Conservation (phyloP, 768 basidiomycete genomes). For the Dendrothele bispora region DNA sequence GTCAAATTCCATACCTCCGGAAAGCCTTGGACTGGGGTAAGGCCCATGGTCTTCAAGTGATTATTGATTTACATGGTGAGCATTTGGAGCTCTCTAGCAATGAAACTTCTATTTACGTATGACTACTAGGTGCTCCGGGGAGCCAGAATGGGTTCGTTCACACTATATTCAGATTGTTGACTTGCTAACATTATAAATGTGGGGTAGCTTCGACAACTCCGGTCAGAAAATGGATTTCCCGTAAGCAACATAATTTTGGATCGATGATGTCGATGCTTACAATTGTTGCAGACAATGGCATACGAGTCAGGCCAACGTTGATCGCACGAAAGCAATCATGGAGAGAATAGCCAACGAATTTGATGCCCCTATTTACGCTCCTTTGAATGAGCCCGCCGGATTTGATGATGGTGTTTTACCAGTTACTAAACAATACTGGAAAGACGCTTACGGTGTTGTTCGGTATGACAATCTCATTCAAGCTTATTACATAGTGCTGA, state of each 20-base stretch:
- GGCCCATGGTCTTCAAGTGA: slow-evolving; percentile 70
- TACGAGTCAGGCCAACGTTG: slow-evolving; percentile 59
- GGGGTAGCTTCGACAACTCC: slow-evolving; percentile 72
- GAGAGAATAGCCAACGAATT: slow-evolving; percentile 62
- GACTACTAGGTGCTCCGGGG: slow-evolving; percentile 61
- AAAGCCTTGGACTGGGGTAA: slow-evolving; percentile 72
- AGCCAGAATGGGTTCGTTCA: slow-evolving; percentile 77
- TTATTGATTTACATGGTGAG: slow-evolving; percentile 71
- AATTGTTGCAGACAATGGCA: slow-evolving; percentile 59
- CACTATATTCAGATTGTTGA: neutral
- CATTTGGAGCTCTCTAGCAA: slow-evolving; percentile 10
- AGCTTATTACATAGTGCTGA: too few species aligned
- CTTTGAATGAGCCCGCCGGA: slow-evolving; percentile 68
- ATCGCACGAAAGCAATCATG: slow-evolving; percentile 66
- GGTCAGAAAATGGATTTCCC: slow-evolving; percentile 63
- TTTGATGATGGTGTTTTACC: neutral
- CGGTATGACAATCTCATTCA: slow-evolving; percentile 46
- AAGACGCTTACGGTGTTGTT: slow-evolving; percentile 72
- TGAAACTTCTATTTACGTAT: slow-evolving; percentile 43
- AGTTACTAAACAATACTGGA: slow-evolving; percentile 55
- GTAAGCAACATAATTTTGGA: slow-evolving; percentile 24
- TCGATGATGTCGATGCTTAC: slow-evolving; percentile 7
- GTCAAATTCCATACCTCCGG: slow-evolving; percentile 67
- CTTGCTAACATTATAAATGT: too few species aligned
- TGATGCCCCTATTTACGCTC: slow-evolving; percentile 68